Base-by-base conservation (phyloP, 805 yeast genomes). In the Zygosaccharomyces gambellarensis region DNA sequence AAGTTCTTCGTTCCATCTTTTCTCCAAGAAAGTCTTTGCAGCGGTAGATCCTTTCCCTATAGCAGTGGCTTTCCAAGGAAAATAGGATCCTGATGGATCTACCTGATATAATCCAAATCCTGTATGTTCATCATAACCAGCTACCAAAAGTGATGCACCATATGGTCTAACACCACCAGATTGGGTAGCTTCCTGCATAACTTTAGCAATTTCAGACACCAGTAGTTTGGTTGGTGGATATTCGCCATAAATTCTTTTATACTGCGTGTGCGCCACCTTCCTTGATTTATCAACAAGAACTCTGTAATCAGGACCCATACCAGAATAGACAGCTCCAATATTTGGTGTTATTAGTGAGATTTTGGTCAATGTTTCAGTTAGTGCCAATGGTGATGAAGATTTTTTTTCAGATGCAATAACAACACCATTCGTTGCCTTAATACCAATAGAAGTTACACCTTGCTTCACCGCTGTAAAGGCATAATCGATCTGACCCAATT, bases 51-150 rank as follows among this genome's bases (percentile, higher is more conserved):
- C 95, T 66, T 90, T 90, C 56, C 99, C 99, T 61, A 94, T 94
- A 22, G 99, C 98, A 3, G 99, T 92, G 34, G 99, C 99, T 71
- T 92, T 94, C 99, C 99, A 94, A 8, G 99, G 98, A 78, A 88
- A 94, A 69, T 85, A 94, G 36, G 97, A 83, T 8, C 99, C 99
- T 3, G 96, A 86, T 4, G 99, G 99, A 72, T 94, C 99, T 43
- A 94, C 95, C 71, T 94, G 99, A 69, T 94, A 94, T 52, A 94
- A 76, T 65, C 87, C 87, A 69, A 80, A 90, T 12, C 80, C 76
- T 59, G 78, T 81, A 50, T 76, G 76, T 32, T 85, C 89, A 66
- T 94, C 98, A 66, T 88, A 80, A 21, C 99, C 99, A 8, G 97
- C 99, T 17, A 94, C 90, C 49, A 94, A 75, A 49, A 94, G 74